Conservation (phyloP, 164 flowering plant species). For the Dillenia suffruticosa region DNA sequence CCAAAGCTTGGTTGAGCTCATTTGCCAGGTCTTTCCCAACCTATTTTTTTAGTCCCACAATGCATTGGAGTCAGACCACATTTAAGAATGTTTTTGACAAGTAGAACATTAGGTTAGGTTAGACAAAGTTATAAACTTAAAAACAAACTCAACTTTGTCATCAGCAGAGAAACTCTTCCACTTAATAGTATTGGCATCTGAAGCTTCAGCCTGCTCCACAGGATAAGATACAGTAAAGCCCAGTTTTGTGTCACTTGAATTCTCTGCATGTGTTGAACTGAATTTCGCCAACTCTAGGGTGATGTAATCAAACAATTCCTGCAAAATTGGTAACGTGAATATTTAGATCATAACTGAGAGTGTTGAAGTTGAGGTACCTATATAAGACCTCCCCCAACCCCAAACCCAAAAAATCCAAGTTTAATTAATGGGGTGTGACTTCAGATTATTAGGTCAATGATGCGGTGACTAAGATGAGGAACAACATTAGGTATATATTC, state of each 20-base stretch:
- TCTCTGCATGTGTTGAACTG: constrained; percentile 19
- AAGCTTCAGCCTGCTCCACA: constrained; percentile 20
- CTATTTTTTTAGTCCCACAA: constrained; percentile 12
- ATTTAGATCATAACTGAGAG: too few species aligned
- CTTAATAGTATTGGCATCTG: constrained; percentile 23
- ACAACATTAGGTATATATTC: too few species aligned
- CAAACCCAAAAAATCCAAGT: too few species aligned
- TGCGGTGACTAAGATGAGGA: too few species aligned
- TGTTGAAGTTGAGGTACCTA: too few species aligned
- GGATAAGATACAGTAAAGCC: constrained; percentile 54
- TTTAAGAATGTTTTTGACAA: not conserved
- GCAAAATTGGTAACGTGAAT: not conserved
- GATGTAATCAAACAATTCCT: constrained; percentile 54
- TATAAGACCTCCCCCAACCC: too few species aligned
- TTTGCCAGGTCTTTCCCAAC: constrained; percentile 26
- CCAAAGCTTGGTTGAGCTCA: constrained; percentile 38
- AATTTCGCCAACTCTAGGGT: constrained; percentile 46
- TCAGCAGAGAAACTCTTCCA: constrained; percentile 43
- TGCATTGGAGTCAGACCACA: not conserved
- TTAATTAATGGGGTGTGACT: too few species aligned
- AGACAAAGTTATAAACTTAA: not conserved
- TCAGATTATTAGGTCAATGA: too few species aligned
- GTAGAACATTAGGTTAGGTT: not conserved
- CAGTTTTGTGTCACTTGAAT: constrained; percentile 25
- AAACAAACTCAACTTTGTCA: constrained; percentile 41